These are phyloP conservation scores for Sarocladium kiliense DNA, from an alignment of 2,329 filamentous ascomycete species.

Conservation along the genomic window DNA sequence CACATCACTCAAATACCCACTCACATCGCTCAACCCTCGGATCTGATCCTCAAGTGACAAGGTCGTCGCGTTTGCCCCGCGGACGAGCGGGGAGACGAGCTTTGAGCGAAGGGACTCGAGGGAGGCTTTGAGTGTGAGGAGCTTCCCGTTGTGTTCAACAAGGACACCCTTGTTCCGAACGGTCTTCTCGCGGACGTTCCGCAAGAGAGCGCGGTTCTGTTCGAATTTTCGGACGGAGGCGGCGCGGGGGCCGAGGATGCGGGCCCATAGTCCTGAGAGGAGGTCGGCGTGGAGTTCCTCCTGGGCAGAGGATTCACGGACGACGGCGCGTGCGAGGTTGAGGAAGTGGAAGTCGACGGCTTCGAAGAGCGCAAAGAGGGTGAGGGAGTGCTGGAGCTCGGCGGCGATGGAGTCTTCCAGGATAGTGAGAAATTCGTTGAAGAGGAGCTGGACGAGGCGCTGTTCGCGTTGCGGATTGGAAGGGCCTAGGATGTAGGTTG, in stretches of 20 bases:
- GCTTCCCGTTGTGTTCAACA: constrained; percentile 78
- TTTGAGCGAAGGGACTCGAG: constrained; percentile 80
- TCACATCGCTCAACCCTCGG: constrained; percentile 71
- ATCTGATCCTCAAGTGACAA: constrained; percentile 83
- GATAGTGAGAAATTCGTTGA: constrained; percentile 75
- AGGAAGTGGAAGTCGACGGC: constrained; percentile 86
- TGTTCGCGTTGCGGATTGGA: constrained; percentile 77
- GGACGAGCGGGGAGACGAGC: constrained; percentile 77
- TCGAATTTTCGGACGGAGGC: constrained; percentile 82
- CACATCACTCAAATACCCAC: constrained; percentile 69
- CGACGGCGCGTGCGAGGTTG: constrained; percentile 78
- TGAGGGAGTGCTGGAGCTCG: constrained; percentile 74
- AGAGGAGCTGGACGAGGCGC: constrained; percentile 77
- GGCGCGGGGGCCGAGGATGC: constrained; percentile 72
- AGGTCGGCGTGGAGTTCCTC: constrained; percentile 77
- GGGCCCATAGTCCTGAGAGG: constrained; percentile 79
- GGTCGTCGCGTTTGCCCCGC: constrained; percentile 61
- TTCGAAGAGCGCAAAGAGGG: constrained; percentile 86
- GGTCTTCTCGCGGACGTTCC: constrained; percentile 74
- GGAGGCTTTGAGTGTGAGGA: constrained; percentile 79
- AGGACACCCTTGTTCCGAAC: constrained; percentile 83
- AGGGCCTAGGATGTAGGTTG: constrained; percentile 71
- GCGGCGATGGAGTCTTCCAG: constrained; percentile 85
- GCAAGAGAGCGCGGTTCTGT: constrained; percentile 77
- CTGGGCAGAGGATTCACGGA: constrained; percentile 76